Base-by-base conservation (phyloP, 805 yeast species). In the Kuraishia cidri region DNA sequence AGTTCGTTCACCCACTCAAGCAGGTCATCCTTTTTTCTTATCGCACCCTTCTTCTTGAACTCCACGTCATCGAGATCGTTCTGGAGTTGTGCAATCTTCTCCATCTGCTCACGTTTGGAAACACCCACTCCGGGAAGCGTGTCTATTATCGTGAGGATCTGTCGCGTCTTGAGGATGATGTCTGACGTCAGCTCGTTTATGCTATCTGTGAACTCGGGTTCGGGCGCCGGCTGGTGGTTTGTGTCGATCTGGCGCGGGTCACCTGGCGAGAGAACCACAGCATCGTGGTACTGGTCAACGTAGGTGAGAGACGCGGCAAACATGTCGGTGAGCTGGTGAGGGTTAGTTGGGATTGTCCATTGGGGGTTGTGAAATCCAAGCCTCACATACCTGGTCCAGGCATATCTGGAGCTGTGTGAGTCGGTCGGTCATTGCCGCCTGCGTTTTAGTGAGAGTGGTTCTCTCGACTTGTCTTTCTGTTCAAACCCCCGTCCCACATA, bases 91-190 rank as follows among this genome's bases (percentile, higher is more conserved):
- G 68, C 70, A 12, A 90, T 82, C 37, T 69, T 67, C 18, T 60
- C 56, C 50, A 87, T 52, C 54, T 88, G 97, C 34, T 74, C 79
- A 29, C 67, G 72, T 16, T 83, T 81, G 2, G 88, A 74, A 1
- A 81, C 88, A 6, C 94, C 96, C 3, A 86, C 84, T 9, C 97
- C 97, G 0, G 98, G 98, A 27, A 90, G 61, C 3, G 94, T 75
- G 48, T 84, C 94, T 25, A 90, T 87, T 18, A 90, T 70, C 46
- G 83, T 77, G 25, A 84, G 71, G 11, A 90, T 82, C 52, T 92
- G 97, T 45, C 94, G 71, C 4, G 94, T 74, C 48, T 88, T 88
- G 37, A 86, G 57, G 17, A 88, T 83, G 6, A 90, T 70, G 50
- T 90, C 98, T 1, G 83, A 74, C 2, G 95, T 72, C 6, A 92